Evolutionary conservation across 2,329 filamentous ascomycete genomes (phyloP), one percentile per base, ranked within the genome.

Genomic region (Parastagonospora avenae): DNA sequence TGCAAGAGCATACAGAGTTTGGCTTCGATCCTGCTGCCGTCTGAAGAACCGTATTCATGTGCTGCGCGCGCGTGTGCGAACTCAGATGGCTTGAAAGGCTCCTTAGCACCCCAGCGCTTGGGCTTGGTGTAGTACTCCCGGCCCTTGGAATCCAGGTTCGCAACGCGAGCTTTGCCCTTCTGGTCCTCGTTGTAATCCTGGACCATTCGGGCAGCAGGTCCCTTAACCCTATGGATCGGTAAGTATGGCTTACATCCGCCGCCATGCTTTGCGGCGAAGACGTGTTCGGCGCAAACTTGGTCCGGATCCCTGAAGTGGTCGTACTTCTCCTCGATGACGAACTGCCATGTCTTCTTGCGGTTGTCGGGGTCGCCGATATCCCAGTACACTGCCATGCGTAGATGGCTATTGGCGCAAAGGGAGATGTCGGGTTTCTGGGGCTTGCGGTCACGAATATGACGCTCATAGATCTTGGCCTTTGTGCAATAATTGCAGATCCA

Each of bases 311-410:
- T 3, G 14, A 48, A 48, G 32, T n/a, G 32, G 14, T 43, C 39
- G 16, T 35, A 48, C 10, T 42, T 36, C 9, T 42, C 39, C 10
- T 42, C 19, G 28, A 60, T 54, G 16, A 51, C 41, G 10, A 62
- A 29, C 10, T 35, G 46, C 52, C 53, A 62, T 5, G 27, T 48
- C 4, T 42, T 14, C 5, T 52, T 47, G 1, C 41, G 33, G 30
- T 62, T 62, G 2, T 43, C 45, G 4, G 57, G 54, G 32, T 62
- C 59, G 16, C 50, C 29, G 31, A 47, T 16, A 10, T 45, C 48
- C 59, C 54, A 60, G 16, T 14, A 50, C 1, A 62, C 11, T 11
- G 19, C 31, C 46, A 62, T 47, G 14, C 48, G 44, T 6, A 24
- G 11, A 39, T 62, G 59, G 12, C 19, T 42, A 2, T 36, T 15